phyloP scores from a whole-genome alignment of 139 green algal genomes.

The Dunaliella primolecta region DNA sequence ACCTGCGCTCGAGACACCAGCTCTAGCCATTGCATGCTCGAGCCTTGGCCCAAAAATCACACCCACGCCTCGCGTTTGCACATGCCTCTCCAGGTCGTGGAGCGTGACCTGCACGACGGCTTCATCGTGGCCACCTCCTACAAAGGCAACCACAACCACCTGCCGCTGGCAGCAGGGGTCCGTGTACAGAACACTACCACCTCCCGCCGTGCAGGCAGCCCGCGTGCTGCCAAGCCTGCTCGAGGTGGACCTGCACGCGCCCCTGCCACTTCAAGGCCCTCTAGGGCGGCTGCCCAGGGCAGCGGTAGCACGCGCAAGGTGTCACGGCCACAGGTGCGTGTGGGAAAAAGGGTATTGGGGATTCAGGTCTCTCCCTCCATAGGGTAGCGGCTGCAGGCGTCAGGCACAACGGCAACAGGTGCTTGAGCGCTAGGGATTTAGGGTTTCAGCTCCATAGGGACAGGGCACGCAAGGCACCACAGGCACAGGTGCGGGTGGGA shows the following conservation, averaged over 20 bases:
- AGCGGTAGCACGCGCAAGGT: background rate
- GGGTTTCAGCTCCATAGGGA: too few species aligned
- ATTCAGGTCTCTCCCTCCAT: too few species aligned
- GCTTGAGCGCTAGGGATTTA: too few species aligned
- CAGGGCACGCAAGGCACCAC: too few species aligned
- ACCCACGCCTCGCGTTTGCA: too few species aligned
- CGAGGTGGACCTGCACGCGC: background rate
- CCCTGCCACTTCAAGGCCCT: background rate
- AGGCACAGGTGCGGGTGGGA: too few species aligned
- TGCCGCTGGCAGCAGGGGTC: background rate
- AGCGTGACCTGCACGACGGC: background rate
- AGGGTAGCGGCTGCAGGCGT: too few species aligned
- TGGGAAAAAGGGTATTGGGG: too few species aligned
- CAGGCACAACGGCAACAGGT: too few species aligned
- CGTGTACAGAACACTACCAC: background rate
- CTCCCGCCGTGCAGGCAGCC: background rate
- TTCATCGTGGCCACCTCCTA: background rate
- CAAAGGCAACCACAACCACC: background rate
- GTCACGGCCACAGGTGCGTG: background rate
- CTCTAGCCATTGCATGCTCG: too few species aligned
- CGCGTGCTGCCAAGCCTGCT: background rate
- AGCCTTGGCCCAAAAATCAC: too few species aligned
- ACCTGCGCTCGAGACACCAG: too few species aligned
- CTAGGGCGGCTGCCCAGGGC: background rate
- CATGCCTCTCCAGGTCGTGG: background rate